Evolutionary conservation across 768 basidiomycete species (phyloP), one percentile per base, ranked within the genome.

Genomic region (Butyriboletus loyo): DNA sequence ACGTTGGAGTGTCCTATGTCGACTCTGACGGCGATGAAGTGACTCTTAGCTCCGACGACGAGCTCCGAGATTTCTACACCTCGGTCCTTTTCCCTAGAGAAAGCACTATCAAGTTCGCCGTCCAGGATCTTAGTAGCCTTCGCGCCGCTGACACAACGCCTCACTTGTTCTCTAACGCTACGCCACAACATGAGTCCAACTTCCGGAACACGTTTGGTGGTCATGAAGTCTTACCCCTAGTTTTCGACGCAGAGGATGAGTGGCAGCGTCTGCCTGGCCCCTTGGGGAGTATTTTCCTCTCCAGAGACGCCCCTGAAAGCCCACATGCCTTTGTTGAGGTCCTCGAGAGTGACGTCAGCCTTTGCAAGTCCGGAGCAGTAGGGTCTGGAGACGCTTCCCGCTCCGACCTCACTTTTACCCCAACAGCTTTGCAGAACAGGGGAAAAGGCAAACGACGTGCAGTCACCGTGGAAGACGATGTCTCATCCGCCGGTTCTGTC

Each of bases 11-110:
- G 31, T 83, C 85, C 30, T 92, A 92, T 66, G 54, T 84, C 44
- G 90, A 92, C 66, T 65, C 66, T 30, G 89, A 92, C 62, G 78
- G 80, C 35, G 90, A 92, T 62, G 81, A 85, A 54, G 82, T 92
- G 55, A 91, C 89, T 11, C 74, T 91, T 51, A 87, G 81, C 68
- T 82, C 89, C 4, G 76, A 89, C 49, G 84, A 84, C 31, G 90
- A 92, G 66, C 79, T 92, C n/a, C 77, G 78, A 49, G 88, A 91
- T 53, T 88, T 79, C 64, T 90, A 86, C 64, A 61, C 64, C 27
- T 70, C 72, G 7, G 60, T 71, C 52, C 51, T 61, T 39, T 64
- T 64, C 14, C 22, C 35, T 24, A 28, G n/a, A 10, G 34, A 32
- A 2, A 41, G 72, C 21, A 53, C 70, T 24, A 72, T 85, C 69